These are phyloP conservation scores for Piloderma croceum DNA, from an alignment of 768 basidiomycete genomes.

Conservation along the genomic window DNA sequence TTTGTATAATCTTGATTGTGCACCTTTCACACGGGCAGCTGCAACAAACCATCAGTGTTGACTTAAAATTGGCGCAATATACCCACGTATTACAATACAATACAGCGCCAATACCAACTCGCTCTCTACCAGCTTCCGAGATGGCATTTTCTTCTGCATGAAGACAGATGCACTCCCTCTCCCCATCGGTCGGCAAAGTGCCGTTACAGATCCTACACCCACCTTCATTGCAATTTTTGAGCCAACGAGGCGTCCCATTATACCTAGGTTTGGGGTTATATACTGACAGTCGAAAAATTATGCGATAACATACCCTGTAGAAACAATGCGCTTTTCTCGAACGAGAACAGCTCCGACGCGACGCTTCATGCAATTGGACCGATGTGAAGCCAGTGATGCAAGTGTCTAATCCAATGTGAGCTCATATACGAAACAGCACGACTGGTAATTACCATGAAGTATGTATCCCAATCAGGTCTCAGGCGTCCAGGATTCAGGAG, in stretches of 20 bases:
- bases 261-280: no score
- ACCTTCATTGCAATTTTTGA: slow-evolving; percentile 87
- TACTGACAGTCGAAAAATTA: no score
- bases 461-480: slow-evolving; percentile 90
- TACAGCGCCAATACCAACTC: slow-evolving; percentile 77
- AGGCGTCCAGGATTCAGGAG: slow-evolving; percentile 68
- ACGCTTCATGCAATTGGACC: slow-evolving; percentile 96
- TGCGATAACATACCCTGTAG: slow-evolving; percentile 72
- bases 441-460: slow-evolving; percentile 76
- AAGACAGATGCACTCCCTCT: slow-evolving; percentile 82
- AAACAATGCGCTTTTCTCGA: slow-evolving; percentile 70
- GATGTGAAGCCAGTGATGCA: slow-evolving; percentile 80
- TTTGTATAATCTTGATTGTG: slow-evolving; percentile 95
- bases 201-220: slow-evolving; percentile 82
- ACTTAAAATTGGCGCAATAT: not conserved
- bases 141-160: slow-evolving; percentile 99
- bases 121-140: slow-evolving; percentile 87
- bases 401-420: slow-evolving; percentile 50
- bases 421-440: not conserved
- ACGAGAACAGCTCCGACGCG: slow-evolving; percentile 94
- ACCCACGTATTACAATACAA: slow-evolving; percentile 97
- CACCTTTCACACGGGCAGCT: slow-evolving; percentile 99
- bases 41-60: no score
- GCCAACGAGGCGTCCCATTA: slow-evolving; percentile 91
- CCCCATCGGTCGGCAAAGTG: slow-evolving; percentile 36